Conservation (phyloP, 1,284 basidiomycete species). For the Malassezia brasiliensis region DNA sequence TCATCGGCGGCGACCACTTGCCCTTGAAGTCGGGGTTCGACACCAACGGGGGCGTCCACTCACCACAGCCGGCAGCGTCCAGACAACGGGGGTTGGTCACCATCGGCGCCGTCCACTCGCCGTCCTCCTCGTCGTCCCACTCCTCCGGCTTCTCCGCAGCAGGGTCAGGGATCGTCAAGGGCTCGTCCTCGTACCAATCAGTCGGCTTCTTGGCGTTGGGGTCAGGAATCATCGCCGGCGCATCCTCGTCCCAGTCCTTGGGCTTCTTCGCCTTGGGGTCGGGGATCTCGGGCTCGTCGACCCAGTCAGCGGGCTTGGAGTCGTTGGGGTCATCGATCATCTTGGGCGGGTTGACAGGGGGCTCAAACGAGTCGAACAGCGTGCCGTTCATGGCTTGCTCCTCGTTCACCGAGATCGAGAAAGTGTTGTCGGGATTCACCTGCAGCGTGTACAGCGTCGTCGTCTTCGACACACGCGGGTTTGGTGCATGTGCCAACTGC, state of each 20-base stretch:
- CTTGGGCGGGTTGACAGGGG: conserved; percentile 81
- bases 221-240: conserved; percentile 59
- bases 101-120: conserved; percentile 88
- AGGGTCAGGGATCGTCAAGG: conserved; percentile 72
- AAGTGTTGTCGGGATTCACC: conserved; percentile 87
- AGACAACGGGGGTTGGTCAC: conserved; percentile 67
- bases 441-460: conserved; percentile 51
- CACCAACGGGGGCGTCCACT: conserved; percentile 80
- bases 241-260: conserved; percentile 46
- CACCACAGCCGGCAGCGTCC: conserved; percentile 83
- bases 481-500: conserved; percentile 73
- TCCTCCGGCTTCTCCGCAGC: conserved; percentile 95
- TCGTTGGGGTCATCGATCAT: conserved; percentile 91
- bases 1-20: conserved; percentile 81
- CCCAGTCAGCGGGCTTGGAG: conserved; percentile 84
- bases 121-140: conserved; percentile 99
- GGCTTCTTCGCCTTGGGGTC: conserved; percentile 68
- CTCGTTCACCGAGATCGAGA: conserved; percentile 83
- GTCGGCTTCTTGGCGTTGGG: conserved; percentile 78
- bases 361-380: conserved; percentile 86
- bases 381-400: conserved; percentile 60
- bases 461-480: conserved; percentile 54
- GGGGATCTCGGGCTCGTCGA: conserved; percentile 73
- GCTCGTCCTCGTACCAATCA: conserved; percentile 89
- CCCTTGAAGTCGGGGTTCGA: conserved; percentile 98